phyloP scores from a whole-genome alignment of 148 eudicot genomes.

The Vaccinium corymbosum region DNA sequence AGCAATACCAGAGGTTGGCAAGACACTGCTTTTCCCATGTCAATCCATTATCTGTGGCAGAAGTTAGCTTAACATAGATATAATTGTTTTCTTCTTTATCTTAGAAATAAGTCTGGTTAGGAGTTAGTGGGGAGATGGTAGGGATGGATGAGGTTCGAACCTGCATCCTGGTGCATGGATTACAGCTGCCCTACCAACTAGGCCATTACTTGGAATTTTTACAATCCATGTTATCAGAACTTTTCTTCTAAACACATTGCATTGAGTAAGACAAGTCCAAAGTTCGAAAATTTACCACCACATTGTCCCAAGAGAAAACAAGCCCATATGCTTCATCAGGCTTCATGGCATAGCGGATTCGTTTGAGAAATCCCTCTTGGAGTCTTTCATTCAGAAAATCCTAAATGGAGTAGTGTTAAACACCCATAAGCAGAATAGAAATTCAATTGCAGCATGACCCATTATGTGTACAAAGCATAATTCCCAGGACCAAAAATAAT shows the following conservation, averaged over 20 bases:
- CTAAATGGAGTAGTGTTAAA: conserved; percentile 29
- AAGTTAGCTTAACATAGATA: not conserved
- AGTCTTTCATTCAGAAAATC: conserved; percentile 83
- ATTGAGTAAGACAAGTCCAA: conserved; percentile 1
- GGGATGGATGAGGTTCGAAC: too few relatives aligned
- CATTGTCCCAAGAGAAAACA: conserved; percentile 96
- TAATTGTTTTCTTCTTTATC: not conserved
- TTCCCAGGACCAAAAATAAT: not conserved
- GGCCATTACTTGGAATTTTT: not conserved
- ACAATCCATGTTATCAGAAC: not conserved
- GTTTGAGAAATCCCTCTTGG: conserved; percentile 81
- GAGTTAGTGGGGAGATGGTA: too few relatives aligned
- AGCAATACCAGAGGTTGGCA: not conserved
- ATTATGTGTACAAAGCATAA: not conserved
- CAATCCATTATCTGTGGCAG: not conserved
- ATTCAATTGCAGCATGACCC: conserved; percentile 3
- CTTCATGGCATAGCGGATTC: conserved; percentile 96
- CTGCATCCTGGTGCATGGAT: too few relatives aligned
- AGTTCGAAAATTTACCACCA: conserved; percentile 54
- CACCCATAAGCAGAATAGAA: not conserved
- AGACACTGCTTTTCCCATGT: not conserved
- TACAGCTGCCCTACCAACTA: too few relatives aligned
- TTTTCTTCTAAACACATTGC: not conserved
- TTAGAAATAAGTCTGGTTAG: too few relatives aligned
- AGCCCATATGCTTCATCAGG: conserved; percentile 99